Evolutionary conservation across 768 basidiomycete species (phyloP), one percentile per base, ranked within the genome.

Genomic region (Fistulinella prunicolor): DNA sequence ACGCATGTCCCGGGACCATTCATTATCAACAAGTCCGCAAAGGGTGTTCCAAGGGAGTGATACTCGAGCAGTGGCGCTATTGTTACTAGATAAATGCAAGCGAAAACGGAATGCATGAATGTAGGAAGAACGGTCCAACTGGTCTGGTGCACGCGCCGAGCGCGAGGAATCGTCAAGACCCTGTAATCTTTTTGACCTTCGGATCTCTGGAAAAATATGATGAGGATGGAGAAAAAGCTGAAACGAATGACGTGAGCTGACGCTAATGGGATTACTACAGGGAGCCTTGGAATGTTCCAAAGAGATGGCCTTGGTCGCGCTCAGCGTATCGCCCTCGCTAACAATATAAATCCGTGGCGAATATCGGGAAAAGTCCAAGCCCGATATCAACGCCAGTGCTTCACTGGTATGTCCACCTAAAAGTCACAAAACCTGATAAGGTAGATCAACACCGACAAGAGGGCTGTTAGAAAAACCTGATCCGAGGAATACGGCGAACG

Each of bases 1-100:
- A 94, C 81, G 63, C 91, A 94, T 6, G 95, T 97, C 14, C 96
- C 95, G 0, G 96, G 96, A 2, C 96, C 96, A 65, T 98, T 98
- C 23, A 98, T 68, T 42, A 99, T 70, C 41, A 99, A 72, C 23
- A 91, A 70, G 48, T 97, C 92, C 22, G 83, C 79, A 58, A 83
- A 81, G 4, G 70, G 50, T 9, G 55, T 32, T 54, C 60, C 21
- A 40, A 51, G 24, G 42, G 41, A 16, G n/a, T 30, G 39, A 38
- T 14, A 42, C 42, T 40, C 51, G 59, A 74, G 51, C 9, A 82
- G 48, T 2, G 86, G 87, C 2, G 59, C 50, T 28, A 89, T 38
- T 0, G 80, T 76, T 50, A 93, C 60, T 52, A 80, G 70, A 64
- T 80, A 81, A 23, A 91, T 58, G 51, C 87, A 85, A 29, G 65